phyloP scores from a whole-genome alignment of 805 yeast species.

The Wickerhamomyces chambardii region DNA sequence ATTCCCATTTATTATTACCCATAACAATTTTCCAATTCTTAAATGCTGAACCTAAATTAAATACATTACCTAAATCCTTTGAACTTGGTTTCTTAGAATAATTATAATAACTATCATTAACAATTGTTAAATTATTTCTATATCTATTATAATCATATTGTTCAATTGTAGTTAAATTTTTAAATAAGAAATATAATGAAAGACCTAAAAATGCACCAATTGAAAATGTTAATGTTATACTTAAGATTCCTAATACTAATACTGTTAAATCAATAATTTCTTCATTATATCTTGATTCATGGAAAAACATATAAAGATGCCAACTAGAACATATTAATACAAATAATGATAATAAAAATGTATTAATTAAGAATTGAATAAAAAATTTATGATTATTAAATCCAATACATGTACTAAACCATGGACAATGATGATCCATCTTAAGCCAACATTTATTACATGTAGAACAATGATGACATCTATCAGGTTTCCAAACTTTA shows the following conservation, averaged over 20 bases:
- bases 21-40: slow-evolving; percentile 62
- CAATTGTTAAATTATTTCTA: slow-evolving; percentile 25
- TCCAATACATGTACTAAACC: slow-evolving; percentile 90
- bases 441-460: slow-evolving; percentile 63
- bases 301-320: slow-evolving; percentile 41
- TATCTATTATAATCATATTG: slow-evolving; percentile 46
- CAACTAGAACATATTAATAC: slow-evolving; percentile 30
- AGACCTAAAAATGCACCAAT: slow-evolving; percentile 48
- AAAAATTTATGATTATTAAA: slow-evolving; percentile 73
- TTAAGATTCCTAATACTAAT: slow-evolving; percentile 48
- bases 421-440: slow-evolving; percentile 95
- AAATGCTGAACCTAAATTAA: slow-evolving; percentile 53
- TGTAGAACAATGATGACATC: slow-evolving; percentile 78
- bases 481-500: slow-evolving; percentile 69
- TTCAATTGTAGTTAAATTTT: slow-evolving; percentile 79
- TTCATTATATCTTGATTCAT: slow-evolving; percentile 25
- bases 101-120: slow-evolving; percentile 25
- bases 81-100: slow-evolving; percentile 34
- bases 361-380: slow-evolving; percentile 58
- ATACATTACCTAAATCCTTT: slow-evolving; percentile 52
- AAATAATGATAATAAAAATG: slow-evolving; percentile 35
- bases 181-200: slow-evolving; percentile 46
- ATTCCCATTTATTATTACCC: slow-evolving; percentile 59
- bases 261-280: slow-evolving; percentile 46
- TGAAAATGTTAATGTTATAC: slow-evolving; percentile 45